Base-by-base conservation (phyloP, 2,329 filamentous ascomycete genomes). In the Phaeosphaeriaceae sp. region DNA sequence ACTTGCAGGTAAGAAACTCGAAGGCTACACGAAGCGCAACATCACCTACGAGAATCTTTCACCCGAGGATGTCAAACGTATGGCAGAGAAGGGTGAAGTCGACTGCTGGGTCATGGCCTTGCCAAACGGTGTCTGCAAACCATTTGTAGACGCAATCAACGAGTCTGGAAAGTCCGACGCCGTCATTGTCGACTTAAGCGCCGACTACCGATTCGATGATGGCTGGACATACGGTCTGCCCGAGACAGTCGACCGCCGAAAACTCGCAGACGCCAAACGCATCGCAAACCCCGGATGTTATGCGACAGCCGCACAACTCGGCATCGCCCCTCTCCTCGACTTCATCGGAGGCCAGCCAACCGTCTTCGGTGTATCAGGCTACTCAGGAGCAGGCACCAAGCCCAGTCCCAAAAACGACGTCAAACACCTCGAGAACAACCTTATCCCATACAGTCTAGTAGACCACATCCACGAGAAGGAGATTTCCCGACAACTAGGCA, bases 41-140 rank as follows among this genome's bases (percentile, higher is more conserved):
- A 90, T 99, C 61, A 90, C 86, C 56, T 99, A 99, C 75, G 91
- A 96, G 75, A 96, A 92, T 72, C 80, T 97, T 36, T 87, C 84
- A 47, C 84, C 91, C 6, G 93, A 97, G 59, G 93, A 97, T 61
- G 87, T 96, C 11, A 85, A 86, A 56, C 83, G 86, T 49, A 90
- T 97, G 84, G 90, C 94, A 55, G 87, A 89, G 71, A 85, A 87
- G 26, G 89, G 89, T 42, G 85, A 92, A 66, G 87, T 97, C 41
- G 93, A 97, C 77, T 94, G 90, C 77, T 97, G 92, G 92, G 90
- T 97, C 36, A 94, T 97, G 90, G 94, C 94, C 29, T 85, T 97
- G 23, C 94, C 93, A 36, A 99, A 97, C 68, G 90, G 90, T 53
- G 91, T 96, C 41, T 97, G 91, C 84, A 89, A 92, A 77, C 92